Percentiles rank a stretch among this genome's conserved stretches.
Evolutionary conservation across 2,329 filamentous ascomycete species (phyloP).

Genomic region (Colletotrichum sp.): DNA sequence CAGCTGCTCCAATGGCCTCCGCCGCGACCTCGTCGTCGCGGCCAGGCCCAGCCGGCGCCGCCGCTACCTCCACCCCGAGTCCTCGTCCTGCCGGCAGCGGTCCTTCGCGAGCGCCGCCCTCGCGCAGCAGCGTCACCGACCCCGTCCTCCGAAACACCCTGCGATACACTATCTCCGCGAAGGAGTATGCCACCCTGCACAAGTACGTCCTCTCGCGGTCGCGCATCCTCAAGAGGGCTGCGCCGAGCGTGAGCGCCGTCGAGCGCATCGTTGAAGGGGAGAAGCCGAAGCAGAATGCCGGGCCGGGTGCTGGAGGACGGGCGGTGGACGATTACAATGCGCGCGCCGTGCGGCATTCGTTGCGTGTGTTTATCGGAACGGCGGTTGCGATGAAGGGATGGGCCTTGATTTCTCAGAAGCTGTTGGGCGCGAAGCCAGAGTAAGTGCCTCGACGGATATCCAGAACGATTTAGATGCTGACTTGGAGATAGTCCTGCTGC

Average conservation of each 20-base stretch:
- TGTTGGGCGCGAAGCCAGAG: slow-evolving; percentile 51
- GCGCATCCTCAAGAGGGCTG: slow-evolving; percentile 57
- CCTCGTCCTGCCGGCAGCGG: slow-evolving; percentile 10
- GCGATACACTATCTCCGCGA: slow-evolving; percentile 83
- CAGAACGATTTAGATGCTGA: neutral
- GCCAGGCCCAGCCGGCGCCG: slow-evolving; percentile 5
- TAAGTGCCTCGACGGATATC: slow-evolving; percentile 33
- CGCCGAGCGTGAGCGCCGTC: slow-evolving; percentile 61
- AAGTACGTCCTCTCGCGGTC: slow-evolving; percentile 81
- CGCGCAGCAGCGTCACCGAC: slow-evolving; percentile 46
- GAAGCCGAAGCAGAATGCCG: slow-evolving; percentile 29
- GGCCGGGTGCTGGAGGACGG: slow-evolving; percentile 35
- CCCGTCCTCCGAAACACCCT: slow-evolving; percentile 84
- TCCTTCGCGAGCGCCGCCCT: slow-evolving; percentile 8
- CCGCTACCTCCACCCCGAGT: neutral
- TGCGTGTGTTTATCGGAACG: slow-evolving; percentile 73
- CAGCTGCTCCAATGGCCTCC: slow-evolving; percentile 2
- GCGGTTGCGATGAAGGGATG: slow-evolving; percentile 67
- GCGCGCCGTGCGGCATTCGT: slow-evolving; percentile 71
- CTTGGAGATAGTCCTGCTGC: slow-evolving; percentile 24
- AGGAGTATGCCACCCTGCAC: slow-evolving; percentile 86
- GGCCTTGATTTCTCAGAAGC: slow-evolving; percentile 54
- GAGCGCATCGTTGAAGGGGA: slow-evolving; percentile 46
- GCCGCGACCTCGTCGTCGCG: slow-evolving; percentile 20
- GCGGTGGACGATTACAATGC: slow-evolving; percentile 69